Evolutionary conservation across 2,329 filamentous ascomycete species (phyloP).

Genomic region (Alternaria brassicicola): DNA sequence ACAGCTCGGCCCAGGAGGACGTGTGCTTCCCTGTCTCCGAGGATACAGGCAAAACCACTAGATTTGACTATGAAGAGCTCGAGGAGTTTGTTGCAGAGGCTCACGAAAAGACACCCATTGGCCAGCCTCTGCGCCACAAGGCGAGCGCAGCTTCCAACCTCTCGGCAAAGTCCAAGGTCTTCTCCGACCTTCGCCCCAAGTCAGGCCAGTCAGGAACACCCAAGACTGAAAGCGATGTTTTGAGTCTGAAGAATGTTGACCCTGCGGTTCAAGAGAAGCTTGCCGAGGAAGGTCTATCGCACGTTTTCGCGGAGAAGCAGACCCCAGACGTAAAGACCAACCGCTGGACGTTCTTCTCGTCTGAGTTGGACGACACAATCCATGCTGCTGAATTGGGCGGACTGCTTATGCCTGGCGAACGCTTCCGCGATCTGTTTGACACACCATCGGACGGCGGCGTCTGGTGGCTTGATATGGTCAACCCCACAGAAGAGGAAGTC

Average conservation of each 20-base stretch:
- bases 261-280: conserved; percentile 54
- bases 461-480: conserved; percentile 98
- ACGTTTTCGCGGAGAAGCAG: conserved; percentile 42
- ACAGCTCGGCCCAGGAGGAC: conserved; percentile 80
- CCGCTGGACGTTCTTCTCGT: conserved; percentile 96
- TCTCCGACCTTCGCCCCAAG: conserved; percentile 65
- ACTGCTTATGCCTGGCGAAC: conserved; percentile 85
- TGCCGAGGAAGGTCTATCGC: conserved; percentile 45
- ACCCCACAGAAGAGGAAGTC: conserved; percentile 87
- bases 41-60: conserved; percentile 78
- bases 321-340: conserved; percentile 63
- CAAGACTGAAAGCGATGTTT: conserved; percentile 45
- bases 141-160: conserved; percentile 45
- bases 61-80: conserved; percentile 89
- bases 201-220: conserved; percentile 40
- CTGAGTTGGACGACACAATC: conserved; percentile 89
- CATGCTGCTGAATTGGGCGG: conserved; percentile 89
- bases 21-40: conserved; percentile 82
- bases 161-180: conserved; percentile 61
- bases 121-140: conserved; percentile 49
- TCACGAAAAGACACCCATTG: conserved; percentile 55
- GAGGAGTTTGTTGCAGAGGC: conserved; percentile 82
- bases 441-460: conserved; percentile 75
- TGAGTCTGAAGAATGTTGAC: conserved; percentile 37
- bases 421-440: conserved; percentile 85